Base-by-base conservation (phyloP, 345 rosid genomes). In the Hirschfeldia incana region DNA sequence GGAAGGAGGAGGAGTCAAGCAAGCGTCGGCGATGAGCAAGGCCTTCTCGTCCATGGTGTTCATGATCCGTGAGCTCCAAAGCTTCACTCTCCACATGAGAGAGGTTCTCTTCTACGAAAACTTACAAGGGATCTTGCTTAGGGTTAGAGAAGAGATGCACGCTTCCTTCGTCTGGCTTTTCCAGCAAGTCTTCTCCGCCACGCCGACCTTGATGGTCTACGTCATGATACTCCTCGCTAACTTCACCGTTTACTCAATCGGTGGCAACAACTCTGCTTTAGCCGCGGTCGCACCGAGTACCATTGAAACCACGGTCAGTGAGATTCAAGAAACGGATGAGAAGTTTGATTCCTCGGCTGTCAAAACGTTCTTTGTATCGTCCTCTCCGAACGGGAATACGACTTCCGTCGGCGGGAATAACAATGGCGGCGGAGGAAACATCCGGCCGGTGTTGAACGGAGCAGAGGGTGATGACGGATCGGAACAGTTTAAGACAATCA, bases 1-100 rank as follows among this genome's bases (percentile, higher is more conserved):
- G 37, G 37, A 34, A 34, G 37, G 6, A 33, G 36, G 36, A 11
- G 94, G 86, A 27, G 84, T 89, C 6, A 79, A 78, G 37, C 91
- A 88, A 44, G 90, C 9, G 2, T 36, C 0, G 90, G 79, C 12
- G 85, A 81, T 95, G 77, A 93, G 84, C 62, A 91, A 82, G 78
- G 99, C 99, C 1, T 95, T 95, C 32, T 90, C 97, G 2, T 95
- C 99, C 0, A 90, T 90, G 99, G 99, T 95, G 79, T 95, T 93
- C 49, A 95, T 95, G 76, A 89, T 95, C 58, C 76, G 92, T 0
- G 99, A 95, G 78, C 83, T 95, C 6, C 98, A 93, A 0, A 86
- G 96, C 80, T 90, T 79, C 74, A 76, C 89, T 33, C 29, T 95
- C 12, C 99, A 89, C 39, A 90, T 91, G 97, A 85, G 98, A 57